Conservation (phyloP, 495 filamentous ascomycete genomes). For the Penicillium odoratum region DNA sequence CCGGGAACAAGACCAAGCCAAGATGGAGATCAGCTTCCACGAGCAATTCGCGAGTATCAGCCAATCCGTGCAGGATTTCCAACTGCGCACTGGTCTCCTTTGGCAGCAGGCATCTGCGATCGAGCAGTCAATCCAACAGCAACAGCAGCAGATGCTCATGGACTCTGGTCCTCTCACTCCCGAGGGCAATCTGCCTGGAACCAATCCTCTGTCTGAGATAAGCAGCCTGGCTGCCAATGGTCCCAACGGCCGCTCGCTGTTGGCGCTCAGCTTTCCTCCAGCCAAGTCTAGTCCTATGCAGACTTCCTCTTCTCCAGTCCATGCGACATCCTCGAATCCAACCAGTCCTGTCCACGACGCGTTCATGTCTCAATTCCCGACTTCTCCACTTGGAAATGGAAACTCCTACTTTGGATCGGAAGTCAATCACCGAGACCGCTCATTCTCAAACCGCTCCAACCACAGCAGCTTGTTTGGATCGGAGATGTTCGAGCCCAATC, state of each 20-base stretch:
- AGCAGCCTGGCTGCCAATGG: conserved; percentile 31
- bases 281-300: conserved; percentile 46
- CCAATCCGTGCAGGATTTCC: conserved; percentile 50
- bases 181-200: conserved; percentile 51
- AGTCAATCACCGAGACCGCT: conserved; percentile 41
- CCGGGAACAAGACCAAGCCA: conserved; percentile 62
- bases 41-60: conserved; percentile 47
- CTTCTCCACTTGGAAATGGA: conserved; percentile 35
- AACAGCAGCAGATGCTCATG: conserved; percentile 45
- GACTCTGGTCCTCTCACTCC: conserved; percentile 49
- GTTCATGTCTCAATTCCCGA: conserved; percentile 39
- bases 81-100: conserved; percentile 45
- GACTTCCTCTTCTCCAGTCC: conserved; percentile 35
- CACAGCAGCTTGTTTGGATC: conserved; percentile 44
- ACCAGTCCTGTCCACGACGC: conserved; percentile 40
- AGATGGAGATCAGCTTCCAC: conserved; percentile 51
- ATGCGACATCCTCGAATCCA: conserved; percentile 38
- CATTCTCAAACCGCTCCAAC: conserved; percentile 48
- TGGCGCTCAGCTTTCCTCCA: conserved; percentile 42
- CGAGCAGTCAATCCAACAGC: conserved; percentile 48
- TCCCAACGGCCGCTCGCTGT: conserved; percentile 35
- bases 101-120: conserved; percentile 50
- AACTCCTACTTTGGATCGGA: conserved; percentile 39
- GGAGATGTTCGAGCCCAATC: conserved; percentile 40
- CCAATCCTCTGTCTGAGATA: conserved; percentile 40